These are phyloP conservation scores for Alternaria sp. DNA, from an alignment of 2,329 filamentous ascomycete genomes.

Conservation along the genomic window DNA sequence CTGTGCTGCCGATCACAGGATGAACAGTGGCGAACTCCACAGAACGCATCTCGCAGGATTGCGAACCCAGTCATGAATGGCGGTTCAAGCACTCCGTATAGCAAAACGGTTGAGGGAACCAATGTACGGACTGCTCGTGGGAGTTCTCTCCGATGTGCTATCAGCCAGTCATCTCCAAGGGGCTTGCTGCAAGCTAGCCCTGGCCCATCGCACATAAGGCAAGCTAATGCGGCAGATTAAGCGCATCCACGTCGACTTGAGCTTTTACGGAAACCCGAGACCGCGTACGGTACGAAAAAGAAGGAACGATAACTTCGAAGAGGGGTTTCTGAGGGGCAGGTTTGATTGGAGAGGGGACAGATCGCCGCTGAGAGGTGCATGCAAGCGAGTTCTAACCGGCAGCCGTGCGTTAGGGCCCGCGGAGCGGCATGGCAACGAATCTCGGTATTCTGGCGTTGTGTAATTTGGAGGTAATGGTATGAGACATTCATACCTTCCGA, in stretches of 20 bases:
- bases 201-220: not conserved
- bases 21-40: not conserved
- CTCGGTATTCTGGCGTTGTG: not conserved
- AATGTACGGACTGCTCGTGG: not conserved
- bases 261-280: not conserved
- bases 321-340: slow-evolving; percentile 1
- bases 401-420: slow-evolving; percentile 1
- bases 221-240: slow-evolving; percentile 6
- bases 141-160: slow-evolving; percentile 5
- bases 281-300: not conserved
- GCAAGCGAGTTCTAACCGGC: slow-evolving; percentile 1
- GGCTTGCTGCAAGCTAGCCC: not conserved
- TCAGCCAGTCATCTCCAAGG: slow-evolving; percentile 3
- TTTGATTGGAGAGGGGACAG: not conserved
- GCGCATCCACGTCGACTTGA: not conserved
- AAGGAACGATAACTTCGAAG: not conserved
- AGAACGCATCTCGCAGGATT: not conserved
- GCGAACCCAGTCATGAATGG: not conserved
- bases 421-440: not conserved
- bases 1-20: slow-evolving; percentile 6
- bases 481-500: not conserved
- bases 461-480: not conserved
- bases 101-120: not conserved
- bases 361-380: not conserved
- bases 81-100: not conserved